Percentiles rank a stretch among this genome's conserved stretches.
Evolutionary conservation across 352 stramenopile genomes (phyloP).

Genomic region (Globisporangium middletonii): DNA sequence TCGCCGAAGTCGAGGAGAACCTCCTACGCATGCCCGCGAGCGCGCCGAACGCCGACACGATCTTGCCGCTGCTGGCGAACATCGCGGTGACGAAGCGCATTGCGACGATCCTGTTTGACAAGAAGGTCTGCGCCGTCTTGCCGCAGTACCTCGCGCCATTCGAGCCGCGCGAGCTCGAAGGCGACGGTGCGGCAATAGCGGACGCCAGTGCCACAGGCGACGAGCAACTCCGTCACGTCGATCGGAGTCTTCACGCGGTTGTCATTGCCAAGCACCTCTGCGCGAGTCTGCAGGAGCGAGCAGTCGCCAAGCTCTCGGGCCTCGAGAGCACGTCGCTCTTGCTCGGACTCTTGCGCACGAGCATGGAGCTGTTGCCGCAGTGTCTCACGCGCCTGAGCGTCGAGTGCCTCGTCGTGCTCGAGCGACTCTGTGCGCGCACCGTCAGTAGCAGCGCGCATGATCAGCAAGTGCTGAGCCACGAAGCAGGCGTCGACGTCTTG

Average conservation of each 20-base stretch:
- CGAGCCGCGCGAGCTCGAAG: conserved; percentile 1
- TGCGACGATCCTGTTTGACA: conserved; percentile 49
- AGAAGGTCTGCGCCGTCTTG: conserved; percentile 38
- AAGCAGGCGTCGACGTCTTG: conserved; percentile 34
- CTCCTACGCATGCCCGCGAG: conserved; percentile 13
- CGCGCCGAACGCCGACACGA: conserved; percentile 32
- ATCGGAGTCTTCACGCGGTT: conserved; percentile 17
- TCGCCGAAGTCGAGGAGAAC: conserved; percentile 18
- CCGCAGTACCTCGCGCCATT: conserved; percentile 30
- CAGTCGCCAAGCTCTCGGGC: conserved; percentile 27
- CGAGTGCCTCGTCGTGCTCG: conserved; percentile 38
- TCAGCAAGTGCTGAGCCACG: conserved; percentile 34
- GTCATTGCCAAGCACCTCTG: conserved; percentile 26
- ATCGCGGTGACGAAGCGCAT: conserved; percentile 35
- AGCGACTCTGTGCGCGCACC: conserved; percentile 19
- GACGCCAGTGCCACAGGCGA: neutral
- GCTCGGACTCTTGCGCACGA: conserved; percentile 30
- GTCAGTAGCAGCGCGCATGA: conserved; percentile 19
- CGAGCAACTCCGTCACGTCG: conserved; percentile 1
- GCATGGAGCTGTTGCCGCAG: neutral
- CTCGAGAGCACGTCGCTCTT: conserved; percentile 34
- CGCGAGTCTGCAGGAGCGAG: conserved; percentile 24
- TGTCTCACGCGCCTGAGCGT: conserved; percentile 12
- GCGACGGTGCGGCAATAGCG: neutral
- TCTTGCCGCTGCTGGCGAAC: conserved; percentile 35